Evolutionary conservation across 192 early-diverging fungal species (phyloP).

Genomic region (Gamsiella multidivaricata): DNA sequence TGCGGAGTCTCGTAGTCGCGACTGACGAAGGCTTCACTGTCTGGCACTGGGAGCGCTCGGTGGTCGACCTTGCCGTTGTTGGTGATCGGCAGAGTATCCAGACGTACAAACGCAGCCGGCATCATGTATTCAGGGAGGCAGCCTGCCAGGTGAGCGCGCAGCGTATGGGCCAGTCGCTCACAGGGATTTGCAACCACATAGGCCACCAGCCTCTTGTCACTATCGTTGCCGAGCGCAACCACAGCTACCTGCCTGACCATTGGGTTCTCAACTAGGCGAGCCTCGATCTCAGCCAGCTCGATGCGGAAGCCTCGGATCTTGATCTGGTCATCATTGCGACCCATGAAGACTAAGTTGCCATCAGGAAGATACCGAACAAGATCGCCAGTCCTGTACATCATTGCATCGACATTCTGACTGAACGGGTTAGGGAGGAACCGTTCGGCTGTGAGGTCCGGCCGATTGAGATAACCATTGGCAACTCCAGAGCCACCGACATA

Average conservation of each 20-base stretch:
- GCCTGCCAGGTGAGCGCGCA: constrained; percentile 58
- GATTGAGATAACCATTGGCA: constrained; percentile 53
- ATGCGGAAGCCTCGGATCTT: constrained; percentile 60
- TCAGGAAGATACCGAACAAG: constrained; percentile 27
- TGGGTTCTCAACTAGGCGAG: constrained; percentile 14
- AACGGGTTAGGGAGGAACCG: constrained; percentile 56
- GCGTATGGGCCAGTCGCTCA: constrained; percentile 31
- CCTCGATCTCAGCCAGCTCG: constrained; percentile 48
- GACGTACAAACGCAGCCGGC: constrained; percentile 53
- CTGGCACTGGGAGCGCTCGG: constrained; percentile 40
- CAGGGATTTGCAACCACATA: constrained; percentile 54
- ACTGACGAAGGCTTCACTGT: not conserved
- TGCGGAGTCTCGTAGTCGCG: constrained; percentile 13
- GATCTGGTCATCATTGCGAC: constrained; percentile 52
- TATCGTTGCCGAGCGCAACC: constrained; percentile 36
- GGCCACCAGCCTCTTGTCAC: constrained; percentile 66
- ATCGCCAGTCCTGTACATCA: constrained; percentile 55
- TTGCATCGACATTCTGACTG: not conserved
- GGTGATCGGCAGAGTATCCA: constrained; percentile 41
- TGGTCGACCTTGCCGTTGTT: constrained; percentile 45
- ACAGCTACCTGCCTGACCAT: constrained; percentile 34
- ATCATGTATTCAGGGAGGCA: constrained; percentile 76
- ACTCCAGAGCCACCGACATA: constrained; percentile 51
- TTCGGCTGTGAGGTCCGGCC: constrained; percentile 37
- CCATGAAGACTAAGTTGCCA: constrained; percentile 43